Percentiles rank a stretch among this genome's conserved stretches.
Evolutionary conservation across 129 eudicot species (phyloP).

Genomic region (Erigeron canadensis): DNA sequence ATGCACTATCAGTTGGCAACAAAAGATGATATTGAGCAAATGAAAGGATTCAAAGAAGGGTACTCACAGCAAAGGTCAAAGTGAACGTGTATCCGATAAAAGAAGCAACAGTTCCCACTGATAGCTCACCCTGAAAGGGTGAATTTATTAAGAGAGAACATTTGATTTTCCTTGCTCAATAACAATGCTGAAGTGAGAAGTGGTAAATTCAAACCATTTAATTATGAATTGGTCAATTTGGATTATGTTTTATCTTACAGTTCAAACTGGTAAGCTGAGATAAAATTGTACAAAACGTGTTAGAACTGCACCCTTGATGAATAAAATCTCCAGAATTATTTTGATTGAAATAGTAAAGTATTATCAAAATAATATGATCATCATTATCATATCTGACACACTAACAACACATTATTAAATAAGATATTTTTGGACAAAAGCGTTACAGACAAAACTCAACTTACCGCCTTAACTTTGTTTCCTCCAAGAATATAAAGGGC

Average conservation of each 20-base stretch:
- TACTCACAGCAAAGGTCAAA: conserved; percentile 91
- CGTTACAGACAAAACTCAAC: conserved; percentile 9
- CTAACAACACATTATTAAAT: background rate
- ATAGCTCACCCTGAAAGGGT: conserved; percentile 76
- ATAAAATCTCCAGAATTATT: background rate
- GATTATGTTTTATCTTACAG: background rate
- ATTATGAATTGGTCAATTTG: background rate
- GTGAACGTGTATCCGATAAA: conserved; percentile 97
- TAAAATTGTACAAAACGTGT: background rate
- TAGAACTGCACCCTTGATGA: background rate
- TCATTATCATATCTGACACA: background rate
- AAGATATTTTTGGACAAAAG: background rate
- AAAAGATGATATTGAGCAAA: conserved; percentile 19
- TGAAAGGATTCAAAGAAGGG: conserved; percentile 21
- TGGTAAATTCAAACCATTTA: background rate
- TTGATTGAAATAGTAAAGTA: background rate
- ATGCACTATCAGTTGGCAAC: background rate
- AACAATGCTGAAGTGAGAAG: background rate
- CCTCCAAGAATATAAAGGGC: conserved; percentile 94
- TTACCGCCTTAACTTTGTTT: conserved; percentile 93
- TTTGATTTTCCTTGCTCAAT: background rate
- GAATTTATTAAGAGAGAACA: background rate
- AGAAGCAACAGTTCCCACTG: conserved; percentile 93
- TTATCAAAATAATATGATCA: background rate
- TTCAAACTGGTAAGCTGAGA: background rate